These are phyloP conservation scores for Suillus sp. DNA, from an alignment of 768 basidiomycete species.

Conservation along the genomic window DNA sequence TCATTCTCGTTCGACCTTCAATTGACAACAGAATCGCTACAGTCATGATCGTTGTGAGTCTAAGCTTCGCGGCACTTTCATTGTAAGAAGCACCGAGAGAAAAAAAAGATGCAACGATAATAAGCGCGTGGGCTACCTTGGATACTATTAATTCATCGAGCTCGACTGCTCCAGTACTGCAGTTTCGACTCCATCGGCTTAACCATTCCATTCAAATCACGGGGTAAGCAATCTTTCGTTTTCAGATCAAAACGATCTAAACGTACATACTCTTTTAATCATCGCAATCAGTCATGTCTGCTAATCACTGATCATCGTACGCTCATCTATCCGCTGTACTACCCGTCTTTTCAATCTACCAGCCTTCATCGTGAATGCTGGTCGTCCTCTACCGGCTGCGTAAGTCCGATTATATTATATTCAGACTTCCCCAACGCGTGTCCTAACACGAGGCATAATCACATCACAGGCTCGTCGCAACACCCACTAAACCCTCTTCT, in stretches of 20 bases:
- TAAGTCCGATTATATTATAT: constrained; percentile 19
- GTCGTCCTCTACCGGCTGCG: constrained; percentile 15
- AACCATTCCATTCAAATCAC: neutral
- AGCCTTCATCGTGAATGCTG: constrained; percentile 20
- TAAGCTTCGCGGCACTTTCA: constrained; percentile 9
- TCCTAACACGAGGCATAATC: constrained; percentile 59
- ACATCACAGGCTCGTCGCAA: constrained; percentile 38
- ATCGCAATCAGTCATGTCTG: constrained; percentile 20
- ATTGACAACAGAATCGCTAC: neutral
- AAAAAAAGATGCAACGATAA: constrained; percentile 10
- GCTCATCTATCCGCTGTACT: neutral
- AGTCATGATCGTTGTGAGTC: constrained; percentile 1
- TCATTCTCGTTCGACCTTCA: neutral
- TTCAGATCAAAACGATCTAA: constrained; percentile 18
- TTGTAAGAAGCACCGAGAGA: constrained; percentile 10
- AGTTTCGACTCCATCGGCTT: constrained; percentile 4
- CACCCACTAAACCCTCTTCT: constrained; percentile 16
- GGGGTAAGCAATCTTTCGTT: constrained; percentile 7
- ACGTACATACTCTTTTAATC: constrained; percentile 9
- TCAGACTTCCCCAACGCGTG: constrained; percentile 44
- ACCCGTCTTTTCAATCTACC: neutral
- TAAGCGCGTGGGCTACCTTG: constrained; percentile 6
- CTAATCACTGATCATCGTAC: constrained; percentile 1
- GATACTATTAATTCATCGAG: constrained; percentile 14
- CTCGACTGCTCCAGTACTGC: neutral